Percentiles rank a stretch among this genome's conserved stretches.
Conservation (phyloP, 257 asterid genomes). For the Phtheirospermum japonicum region DNA sequence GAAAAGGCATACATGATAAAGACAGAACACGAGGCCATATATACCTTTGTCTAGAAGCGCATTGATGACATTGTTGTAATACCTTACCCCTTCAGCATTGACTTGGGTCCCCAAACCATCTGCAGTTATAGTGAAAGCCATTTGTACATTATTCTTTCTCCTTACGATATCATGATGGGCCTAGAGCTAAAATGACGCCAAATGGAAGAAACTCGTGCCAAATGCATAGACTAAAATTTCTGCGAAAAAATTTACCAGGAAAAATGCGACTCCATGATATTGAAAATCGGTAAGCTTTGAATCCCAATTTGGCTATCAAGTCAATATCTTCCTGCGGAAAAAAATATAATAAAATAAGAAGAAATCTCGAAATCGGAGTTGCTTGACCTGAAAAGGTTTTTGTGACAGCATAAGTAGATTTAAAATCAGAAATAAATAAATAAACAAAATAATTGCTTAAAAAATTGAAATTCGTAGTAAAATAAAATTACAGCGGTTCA, state of each 20-base stretch:
- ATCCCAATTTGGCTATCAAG: slow-evolving; percentile 50
- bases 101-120: slow-evolving; percentile 51
- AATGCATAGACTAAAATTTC: neutral
- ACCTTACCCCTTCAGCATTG: slow-evolving; percentile 45
- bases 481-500: slow-evolving; percentile 5
- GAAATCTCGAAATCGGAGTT: neutral
- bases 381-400: neutral
- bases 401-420: neutral
- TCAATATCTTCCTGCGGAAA: slow-evolving; percentile 52
- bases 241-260: slow-evolving; percentile 37
- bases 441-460: neutral
- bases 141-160: no score
- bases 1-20: neutral
- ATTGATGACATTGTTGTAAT: slow-evolving; percentile 47
- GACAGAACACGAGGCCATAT: slow-evolving; percentile 10
- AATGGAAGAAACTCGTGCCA: neutral
- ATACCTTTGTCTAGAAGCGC: slow-evolving; percentile 47
- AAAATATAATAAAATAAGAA: neutral
- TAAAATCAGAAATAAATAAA: neutral
- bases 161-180: slow-evolving; percentile 21
- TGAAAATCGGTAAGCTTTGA: slow-evolving; percentile 53
- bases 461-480: neutral
- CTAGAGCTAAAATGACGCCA: neutral
- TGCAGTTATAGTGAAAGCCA: slow-evolving; percentile 27
- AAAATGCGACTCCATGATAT: slow-evolving; percentile 57